These are phyloP conservation scores for Sphaerulina vaccinii DNA, from an alignment of 2,329 filamentous ascomycete genomes.

Conservation along the genomic window DNA sequence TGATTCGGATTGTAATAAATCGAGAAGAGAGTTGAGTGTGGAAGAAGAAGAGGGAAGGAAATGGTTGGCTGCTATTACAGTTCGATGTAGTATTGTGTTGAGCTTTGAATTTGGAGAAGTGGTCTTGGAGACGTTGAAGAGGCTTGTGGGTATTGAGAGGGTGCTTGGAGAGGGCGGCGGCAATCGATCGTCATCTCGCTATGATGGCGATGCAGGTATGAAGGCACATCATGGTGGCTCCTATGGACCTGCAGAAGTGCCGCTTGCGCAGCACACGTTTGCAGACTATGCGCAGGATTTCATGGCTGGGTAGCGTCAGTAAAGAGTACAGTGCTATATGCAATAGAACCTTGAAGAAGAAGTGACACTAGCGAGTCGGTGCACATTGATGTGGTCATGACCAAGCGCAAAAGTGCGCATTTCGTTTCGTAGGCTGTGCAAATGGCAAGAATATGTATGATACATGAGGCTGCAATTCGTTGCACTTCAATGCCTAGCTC, in stretches of 20 bases:
- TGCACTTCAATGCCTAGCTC: no score
- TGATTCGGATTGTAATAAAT: slow-evolving; percentile 8
- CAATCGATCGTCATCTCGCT: background rate
- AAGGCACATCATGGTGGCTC: no score
- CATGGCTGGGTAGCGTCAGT: slow-evolving; percentile 15
- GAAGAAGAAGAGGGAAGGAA: slow-evolving; percentile 31
- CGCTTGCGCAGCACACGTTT: slow-evolving; percentile 17
- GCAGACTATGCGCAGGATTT: slow-evolving; percentile 22
- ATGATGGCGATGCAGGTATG: background rate
- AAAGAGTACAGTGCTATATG: no score
- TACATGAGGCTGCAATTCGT: no score
- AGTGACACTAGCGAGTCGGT: no score
- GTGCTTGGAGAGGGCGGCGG: slow-evolving; percentile 14
- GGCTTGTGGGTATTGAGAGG: slow-evolving; percentile 32
- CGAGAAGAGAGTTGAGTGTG: slow-evolving; percentile 15
- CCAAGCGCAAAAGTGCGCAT: no score
- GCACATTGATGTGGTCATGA: no score
- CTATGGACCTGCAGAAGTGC: slow-evolving; percentile 12
- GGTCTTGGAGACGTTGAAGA: slow-evolving; percentile 30
- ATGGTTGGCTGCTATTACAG: slow-evolving; percentile 35
- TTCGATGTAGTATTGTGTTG: slow-evolving; percentile 34
- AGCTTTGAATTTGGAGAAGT: slow-evolving; percentile 35
- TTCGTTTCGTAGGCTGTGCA: no score
- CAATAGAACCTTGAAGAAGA: no score
- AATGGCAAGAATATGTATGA: no score